A percentile compares a stretch with the other conserved stretches of the same genome.
These are phyloP conservation scores for Paraphoma sp. DNA, from an alignment of 2,329 filamentous ascomycete species.

Conservation along the genomic window DNA sequence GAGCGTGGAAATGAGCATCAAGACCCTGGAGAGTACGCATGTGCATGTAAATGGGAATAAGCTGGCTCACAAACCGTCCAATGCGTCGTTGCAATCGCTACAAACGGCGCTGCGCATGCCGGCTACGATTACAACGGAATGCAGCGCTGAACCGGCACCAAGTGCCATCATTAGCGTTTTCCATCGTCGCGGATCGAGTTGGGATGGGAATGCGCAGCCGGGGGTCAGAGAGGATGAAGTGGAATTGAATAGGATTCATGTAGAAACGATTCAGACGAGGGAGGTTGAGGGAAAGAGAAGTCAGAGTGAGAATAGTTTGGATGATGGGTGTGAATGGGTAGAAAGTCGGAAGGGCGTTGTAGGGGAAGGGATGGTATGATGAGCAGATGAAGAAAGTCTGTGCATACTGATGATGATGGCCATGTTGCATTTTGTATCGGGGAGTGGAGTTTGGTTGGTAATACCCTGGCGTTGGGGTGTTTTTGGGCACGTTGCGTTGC, in stretches of 20 bases:
- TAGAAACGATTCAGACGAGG: conserved; percentile 17
- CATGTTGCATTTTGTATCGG: no score
- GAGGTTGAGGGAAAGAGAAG: conserved; percentile 12
- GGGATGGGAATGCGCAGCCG: background rate
- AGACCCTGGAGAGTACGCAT: background rate
- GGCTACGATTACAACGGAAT: conserved; percentile 13
- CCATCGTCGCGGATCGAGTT: background rate
- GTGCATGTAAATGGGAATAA: background rate
- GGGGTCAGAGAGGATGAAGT: conserved; percentile 17
- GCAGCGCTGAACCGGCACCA: conserved; percentile 1
- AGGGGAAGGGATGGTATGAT: conserved; percentile 14
- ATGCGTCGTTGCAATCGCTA: background rate
- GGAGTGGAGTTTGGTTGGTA: background rate
- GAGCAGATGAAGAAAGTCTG: no score
- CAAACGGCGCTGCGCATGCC: background rate
- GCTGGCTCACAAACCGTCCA: background rate
- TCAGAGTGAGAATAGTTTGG: conserved; percentile 1
- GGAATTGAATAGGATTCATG: conserved; percentile 23
- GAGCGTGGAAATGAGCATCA: no score
- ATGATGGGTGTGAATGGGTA: conserved; percentile 2
- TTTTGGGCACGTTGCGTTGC: background rate
- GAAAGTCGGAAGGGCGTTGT: conserved; percentile 6
- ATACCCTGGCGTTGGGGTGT: background rate
- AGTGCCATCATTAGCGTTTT: background rate
- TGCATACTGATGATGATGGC: no score